Percentiles rank a stretch among this genome's conserved stretches.
phyloP scores from a whole-genome alignment of 352 stramenopile species.

The Pythium coloratum region DNA sequence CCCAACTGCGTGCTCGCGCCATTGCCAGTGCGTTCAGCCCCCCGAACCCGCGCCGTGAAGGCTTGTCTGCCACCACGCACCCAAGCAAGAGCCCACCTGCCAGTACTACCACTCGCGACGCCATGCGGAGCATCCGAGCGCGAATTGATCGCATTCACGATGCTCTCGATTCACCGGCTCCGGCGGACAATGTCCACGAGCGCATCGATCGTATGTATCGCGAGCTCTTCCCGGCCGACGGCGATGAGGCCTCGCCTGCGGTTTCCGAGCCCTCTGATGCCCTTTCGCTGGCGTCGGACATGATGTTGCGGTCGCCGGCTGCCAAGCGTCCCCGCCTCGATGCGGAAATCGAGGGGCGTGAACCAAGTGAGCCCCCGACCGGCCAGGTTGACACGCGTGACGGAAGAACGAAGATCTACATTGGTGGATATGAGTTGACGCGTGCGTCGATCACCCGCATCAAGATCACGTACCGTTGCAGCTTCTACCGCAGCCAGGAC shows the following conservation, averaged over 20 bases:
- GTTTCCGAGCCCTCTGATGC: not conserved
- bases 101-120: too few relatives aligned
- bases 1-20: not conserved
- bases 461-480: conserved; percentile 6
- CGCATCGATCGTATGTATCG: not conserved
- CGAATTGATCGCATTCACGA: too few relatives aligned
- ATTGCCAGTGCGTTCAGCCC: not conserved
- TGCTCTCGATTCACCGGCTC: too few relatives aligned
- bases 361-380: not conserved
- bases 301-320: not conserved
- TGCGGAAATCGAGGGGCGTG: not conserved
- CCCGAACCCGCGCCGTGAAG: too few relatives aligned
- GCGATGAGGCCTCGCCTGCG: not conserved
- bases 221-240: not conserved
- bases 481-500: not conserved
- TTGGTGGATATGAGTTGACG: not conserved
- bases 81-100: too few relatives aligned
- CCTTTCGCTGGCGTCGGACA: not conserved
- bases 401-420: not conserved
- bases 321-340: not conserved
- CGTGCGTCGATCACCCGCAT: not conserved
- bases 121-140: too few relatives aligned
- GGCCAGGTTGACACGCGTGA: not conserved
- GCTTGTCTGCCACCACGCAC: too few relatives aligned
- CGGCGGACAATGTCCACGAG: not conserved